Evolutionary conservation across 1,284 basidiomycete species (phyloP), one percentile per base, ranked within the genome.

Genomic region (Cryptococcus sp.): DNA sequence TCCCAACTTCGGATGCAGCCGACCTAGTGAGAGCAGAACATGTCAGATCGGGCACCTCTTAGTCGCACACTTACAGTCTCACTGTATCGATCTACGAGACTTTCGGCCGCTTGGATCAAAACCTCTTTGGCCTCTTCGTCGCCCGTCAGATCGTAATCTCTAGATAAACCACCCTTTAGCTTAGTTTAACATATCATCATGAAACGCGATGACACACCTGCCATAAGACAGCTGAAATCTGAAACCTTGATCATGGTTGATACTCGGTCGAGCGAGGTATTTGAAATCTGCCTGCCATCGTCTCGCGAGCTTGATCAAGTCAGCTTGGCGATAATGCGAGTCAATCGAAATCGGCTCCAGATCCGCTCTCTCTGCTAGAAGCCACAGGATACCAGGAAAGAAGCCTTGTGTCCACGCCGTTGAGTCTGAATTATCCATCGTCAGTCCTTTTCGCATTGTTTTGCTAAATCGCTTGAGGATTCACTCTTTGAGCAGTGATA

Each of bases 181-280:
- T 37, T 13, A n/a, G 51, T 48, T 23, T 8, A 17, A 46, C 11
- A 8, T 44, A n/a, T 45, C 29, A 10, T 4, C n/a, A 16, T 15
- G 37, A 46, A 20, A 17, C 16, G 7, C 11, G 15, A 34, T 37
- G 2, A 17, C 69, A 61, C 61, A 72, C 70, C 50, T 53, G n/a
- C 73, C 73, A 54, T 60, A 75, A 6, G 57, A 63, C 19, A 72
- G 62, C 60, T 72, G 72, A 53, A 73, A 75, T 20, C 73, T 54
- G 59, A 75, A 75, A 3, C 73, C 73, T 50, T 75, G 73, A 61
- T 75, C 72, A 50, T 75, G 73, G 55, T 75, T 75, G 26, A 46
- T 40, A 19, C 63, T 64, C 3, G 63, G 67, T 25, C 64, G 50
- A 6, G 65, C 65, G 40, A 65, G 43, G 23, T 61, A 52, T 23